These are phyloP conservation scores for Citrus sp. DNA, from an alignment of 345 rosid genomes.

Conservation along the genomic window DNA sequence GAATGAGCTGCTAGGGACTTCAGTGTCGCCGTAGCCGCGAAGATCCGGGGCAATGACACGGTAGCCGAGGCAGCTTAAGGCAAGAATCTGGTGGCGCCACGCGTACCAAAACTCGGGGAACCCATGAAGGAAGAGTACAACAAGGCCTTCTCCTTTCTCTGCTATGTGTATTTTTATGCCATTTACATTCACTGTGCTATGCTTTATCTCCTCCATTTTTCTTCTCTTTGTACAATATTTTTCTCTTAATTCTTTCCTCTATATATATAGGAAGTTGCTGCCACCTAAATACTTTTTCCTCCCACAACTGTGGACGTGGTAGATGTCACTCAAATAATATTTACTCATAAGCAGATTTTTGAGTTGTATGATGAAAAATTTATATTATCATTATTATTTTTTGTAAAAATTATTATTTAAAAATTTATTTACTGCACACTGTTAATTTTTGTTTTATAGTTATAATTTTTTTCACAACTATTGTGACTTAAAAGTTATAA, in stretches of 20 bases:
- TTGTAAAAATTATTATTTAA: too few relatives aligned
- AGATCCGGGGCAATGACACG: conserved; percentile 75
- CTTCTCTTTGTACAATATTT: not conserved
- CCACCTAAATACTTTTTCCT: too few relatives aligned
- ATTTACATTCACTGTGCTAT: conserved; percentile 51
- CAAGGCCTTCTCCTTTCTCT: conserved; percentile 57
- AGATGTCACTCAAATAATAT: too few relatives aligned
- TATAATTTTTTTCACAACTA: too few relatives aligned
- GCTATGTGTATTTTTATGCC: conserved; percentile 77
- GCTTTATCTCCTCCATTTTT: conserved; percentile 51
- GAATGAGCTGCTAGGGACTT: conserved; percentile 34
- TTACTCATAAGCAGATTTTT: too few relatives aligned
- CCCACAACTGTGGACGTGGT: too few relatives aligned
- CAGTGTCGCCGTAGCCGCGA: conserved; percentile 70
- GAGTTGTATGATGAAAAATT: too few relatives aligned
- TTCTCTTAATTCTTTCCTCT: too few relatives aligned
- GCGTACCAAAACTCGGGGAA: conserved; percentile 83
- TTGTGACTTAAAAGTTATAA: too few relatives aligned
- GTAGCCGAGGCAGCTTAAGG: conserved; percentile 53
- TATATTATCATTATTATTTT: too few relatives aligned
- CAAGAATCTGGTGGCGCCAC: conserved; percentile 79
- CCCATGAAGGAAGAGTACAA: conserved; percentile 71
- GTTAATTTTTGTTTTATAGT: rapidly evolving
- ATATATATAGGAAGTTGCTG: too few relatives aligned
- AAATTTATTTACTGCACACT: too few relatives aligned